phyloP scores from a whole-genome alignment of 805 yeast genomes.

The Deakozyma indianensis region DNA sequence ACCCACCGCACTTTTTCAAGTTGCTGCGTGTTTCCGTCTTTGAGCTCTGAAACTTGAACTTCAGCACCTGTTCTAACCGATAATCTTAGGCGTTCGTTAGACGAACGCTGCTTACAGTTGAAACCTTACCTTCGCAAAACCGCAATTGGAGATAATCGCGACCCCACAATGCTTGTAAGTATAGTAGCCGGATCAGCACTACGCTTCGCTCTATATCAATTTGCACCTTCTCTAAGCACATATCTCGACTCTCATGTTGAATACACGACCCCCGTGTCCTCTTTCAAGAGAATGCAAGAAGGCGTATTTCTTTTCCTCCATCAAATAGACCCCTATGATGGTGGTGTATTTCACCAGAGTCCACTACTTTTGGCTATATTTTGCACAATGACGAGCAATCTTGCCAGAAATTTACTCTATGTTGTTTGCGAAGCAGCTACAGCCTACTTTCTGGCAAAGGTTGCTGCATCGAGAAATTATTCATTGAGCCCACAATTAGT shows the following conservation, averaged over 20 bases:
- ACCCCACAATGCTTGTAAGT: conserved; percentile 1
- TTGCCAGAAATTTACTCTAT: conserved; percentile 29
- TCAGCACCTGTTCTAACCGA: too few species aligned
- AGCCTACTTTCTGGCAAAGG: conserved; percentile 36
- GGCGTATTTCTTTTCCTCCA: conserved; percentile 48
- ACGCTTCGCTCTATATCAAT: conserved; percentile 11
- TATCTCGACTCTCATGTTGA: conserved; percentile 39
- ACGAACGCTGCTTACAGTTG: too few species aligned
- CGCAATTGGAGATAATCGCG: too few species aligned
- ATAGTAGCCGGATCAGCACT: conserved; percentile 10
- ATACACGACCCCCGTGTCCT: conserved; percentile 59
- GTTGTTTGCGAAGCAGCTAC: conserved; percentile 45
- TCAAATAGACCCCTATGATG: conserved; percentile 57
- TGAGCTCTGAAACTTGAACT: too few species aligned
- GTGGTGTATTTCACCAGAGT: conserved; percentile 79
- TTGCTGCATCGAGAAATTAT: conserved; percentile 23
- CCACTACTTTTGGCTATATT: conserved; percentile 52
- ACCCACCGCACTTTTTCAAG: too few species aligned
- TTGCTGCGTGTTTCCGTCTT: too few species aligned
- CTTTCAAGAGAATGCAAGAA: conserved; percentile 47
- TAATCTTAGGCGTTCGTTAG: too few species aligned
- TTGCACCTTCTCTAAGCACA: conserved; percentile 15
- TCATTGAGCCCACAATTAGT: conserved; percentile 29
- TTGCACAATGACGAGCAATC: conserved; percentile 7
- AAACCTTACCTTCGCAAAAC: too few species aligned